Conservation (phyloP, 2,329 filamentous ascomycete species). For the Aspergillus fumigatiaffinis region DNA sequence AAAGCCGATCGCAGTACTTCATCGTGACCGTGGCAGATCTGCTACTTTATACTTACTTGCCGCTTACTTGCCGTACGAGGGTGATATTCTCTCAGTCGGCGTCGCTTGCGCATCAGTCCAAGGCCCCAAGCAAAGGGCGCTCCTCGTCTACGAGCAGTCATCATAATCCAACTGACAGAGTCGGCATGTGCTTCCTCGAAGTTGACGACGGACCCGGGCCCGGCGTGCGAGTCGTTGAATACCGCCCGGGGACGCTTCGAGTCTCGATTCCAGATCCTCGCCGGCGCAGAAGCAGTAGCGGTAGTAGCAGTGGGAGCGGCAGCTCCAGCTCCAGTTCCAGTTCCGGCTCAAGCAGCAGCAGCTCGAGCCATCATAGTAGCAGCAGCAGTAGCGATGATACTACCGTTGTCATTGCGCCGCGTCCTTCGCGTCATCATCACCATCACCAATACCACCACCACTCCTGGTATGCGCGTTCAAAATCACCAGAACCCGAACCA, state of each 20-base stretch:
- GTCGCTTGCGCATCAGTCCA: not conserved
- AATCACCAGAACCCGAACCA: not conserved
- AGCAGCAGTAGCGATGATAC: constrained; percentile 1
- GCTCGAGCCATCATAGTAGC: constrained; percentile 3
- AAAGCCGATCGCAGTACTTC: too few species aligned
- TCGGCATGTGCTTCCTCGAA: constrained; percentile 17
- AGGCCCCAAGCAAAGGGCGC: not conserved
- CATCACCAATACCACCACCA: constrained; percentile 1
- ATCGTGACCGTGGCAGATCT: too few species aligned
- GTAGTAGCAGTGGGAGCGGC: constrained; percentile 1
- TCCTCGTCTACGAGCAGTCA: not conserved
- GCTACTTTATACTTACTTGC: too few species aligned
- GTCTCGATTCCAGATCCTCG: constrained; percentile 5
- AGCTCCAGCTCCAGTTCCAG: not conserved
- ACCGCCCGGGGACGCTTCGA: constrained; percentile 4
- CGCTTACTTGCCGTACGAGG: not conserved
- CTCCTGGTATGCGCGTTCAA: not conserved
- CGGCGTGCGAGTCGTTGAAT: constrained; percentile 11
- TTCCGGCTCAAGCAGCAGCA: constrained; percentile 5
- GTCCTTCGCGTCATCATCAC: not conserved
- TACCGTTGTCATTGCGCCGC: not conserved
- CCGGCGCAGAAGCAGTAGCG: not conserved
- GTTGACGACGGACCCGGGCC: constrained; percentile 9
- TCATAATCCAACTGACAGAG: not conserved
- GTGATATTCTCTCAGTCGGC: not conserved